Conservation (phyloP, 2,329 filamentous ascomycete species). For the Truncatella angustata region DNA sequence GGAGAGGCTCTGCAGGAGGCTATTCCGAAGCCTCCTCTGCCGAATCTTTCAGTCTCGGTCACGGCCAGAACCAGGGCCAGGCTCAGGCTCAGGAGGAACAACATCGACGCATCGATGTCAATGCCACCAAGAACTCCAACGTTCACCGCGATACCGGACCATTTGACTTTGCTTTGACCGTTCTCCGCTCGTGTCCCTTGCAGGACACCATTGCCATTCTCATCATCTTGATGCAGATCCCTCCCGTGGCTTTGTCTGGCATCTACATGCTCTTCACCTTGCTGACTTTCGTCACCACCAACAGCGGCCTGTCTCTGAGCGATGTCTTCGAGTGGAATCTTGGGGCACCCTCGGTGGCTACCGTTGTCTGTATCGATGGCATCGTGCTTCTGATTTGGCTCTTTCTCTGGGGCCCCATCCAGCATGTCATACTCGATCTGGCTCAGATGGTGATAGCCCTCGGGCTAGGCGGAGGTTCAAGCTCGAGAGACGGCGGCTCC, state of each 20-base stretch:
- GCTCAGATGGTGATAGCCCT: conserved; percentile 92
- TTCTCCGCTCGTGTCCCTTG: conserved; percentile 84
- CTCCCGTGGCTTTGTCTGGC: conserved; percentile 80
- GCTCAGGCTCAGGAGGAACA: conserved; percentile 42
- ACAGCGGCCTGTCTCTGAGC: conserved; percentile 77
- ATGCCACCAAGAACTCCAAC: conserved; percentile 64
- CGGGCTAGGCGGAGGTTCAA: conserved; percentile 79
- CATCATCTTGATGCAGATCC: conserved; percentile 90
- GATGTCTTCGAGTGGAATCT: conserved; percentile 89
- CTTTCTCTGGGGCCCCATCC: conserved; percentile 81
- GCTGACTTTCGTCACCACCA: conserved; percentile 84
- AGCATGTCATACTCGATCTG: conserved; percentile 84
- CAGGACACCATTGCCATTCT: conserved; percentile 95
- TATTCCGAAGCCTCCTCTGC: conserved; percentile 56
- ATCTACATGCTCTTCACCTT: conserved; percentile 92
- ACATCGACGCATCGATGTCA: conserved; percentile 68
- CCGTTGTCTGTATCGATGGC: conserved; percentile 79
- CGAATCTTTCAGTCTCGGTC: conserved; percentile 44
- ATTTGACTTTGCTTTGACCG: conserved; percentile 77
- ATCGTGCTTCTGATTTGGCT: conserved; percentile 84
- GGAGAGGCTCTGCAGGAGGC: conserved; percentile 48
- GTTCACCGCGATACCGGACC: conserved; percentile 71
- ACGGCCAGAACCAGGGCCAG: conserved; percentile 33
- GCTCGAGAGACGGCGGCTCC: conserved; percentile 64
- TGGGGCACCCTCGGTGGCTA: conserved; percentile 81